These are phyloP conservation scores for Astragalus glycyphyllos DNA, from an alignment of 306 rosid genomes.

Conservation along the genomic window DNA sequence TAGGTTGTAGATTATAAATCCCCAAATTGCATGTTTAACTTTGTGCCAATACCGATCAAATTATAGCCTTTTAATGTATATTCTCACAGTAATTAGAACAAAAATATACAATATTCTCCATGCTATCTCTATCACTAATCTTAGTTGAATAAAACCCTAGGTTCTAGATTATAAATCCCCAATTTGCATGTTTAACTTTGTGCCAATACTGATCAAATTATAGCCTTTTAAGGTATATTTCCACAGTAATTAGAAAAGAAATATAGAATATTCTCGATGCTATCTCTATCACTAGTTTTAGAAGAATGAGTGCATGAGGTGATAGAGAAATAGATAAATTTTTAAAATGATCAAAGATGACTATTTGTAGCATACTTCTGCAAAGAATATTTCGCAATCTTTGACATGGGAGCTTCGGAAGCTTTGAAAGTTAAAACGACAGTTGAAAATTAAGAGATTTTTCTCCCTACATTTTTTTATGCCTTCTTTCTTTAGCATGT, in stretches of 20 bases:
- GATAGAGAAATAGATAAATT: slow-evolving; percentile 2
- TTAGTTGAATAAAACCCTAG: slow-evolving; percentile 18
- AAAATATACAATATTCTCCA: neutral
- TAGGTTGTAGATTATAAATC: slow-evolving; percentile 13
- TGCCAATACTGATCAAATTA: slow-evolving; percentile 22
- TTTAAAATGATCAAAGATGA: slow-evolving; percentile 2
- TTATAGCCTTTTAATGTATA: slow-evolving; percentile 21
- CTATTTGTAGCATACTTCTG: neutral
- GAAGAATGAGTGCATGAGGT: slow-evolving; percentile 17
- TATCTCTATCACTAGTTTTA: slow-evolving; percentile 18
- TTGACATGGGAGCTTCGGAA: neutral
- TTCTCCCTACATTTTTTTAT: neutral
- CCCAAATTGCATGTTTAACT: slow-evolving; percentile 1
- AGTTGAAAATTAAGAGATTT: neutral
- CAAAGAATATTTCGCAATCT: slow-evolving; percentile 8
- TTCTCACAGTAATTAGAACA: slow-evolving; percentile 5
- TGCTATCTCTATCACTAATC: slow-evolving; percentile 11
- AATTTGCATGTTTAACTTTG: neutral
- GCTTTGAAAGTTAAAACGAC: slow-evolving; percentile 20
- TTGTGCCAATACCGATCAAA: slow-evolving; percentile 16
- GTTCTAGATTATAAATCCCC: slow-evolving; percentile 19
- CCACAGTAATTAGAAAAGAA: slow-evolving; percentile 4
- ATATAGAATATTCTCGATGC: neutral
- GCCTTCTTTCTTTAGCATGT: slow-evolving; percentile 23
- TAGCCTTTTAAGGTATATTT: slow-evolving; percentile 17